phyloP scores from a whole-genome alignment of 129 eudicot species.

The Centaurea solstitialis region DNA sequence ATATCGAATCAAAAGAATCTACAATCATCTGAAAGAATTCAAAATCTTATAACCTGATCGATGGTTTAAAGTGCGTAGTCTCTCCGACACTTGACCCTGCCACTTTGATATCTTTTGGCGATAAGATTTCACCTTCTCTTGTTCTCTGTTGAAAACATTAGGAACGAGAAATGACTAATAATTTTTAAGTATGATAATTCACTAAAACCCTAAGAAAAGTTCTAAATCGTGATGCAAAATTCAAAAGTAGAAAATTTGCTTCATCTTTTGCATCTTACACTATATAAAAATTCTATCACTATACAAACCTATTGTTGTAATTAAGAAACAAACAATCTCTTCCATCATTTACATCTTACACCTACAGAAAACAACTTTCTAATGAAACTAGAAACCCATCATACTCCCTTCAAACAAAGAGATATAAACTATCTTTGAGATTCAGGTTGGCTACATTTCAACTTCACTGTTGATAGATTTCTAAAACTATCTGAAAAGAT shows the following conservation, averaged over 20 bases:
- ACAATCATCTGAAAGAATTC: not conserved
- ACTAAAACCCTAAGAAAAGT: not conserved
- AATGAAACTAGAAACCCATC: too few species aligned
- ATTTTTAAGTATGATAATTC: not conserved
- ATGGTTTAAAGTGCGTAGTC: slow-evolving; percentile 59
- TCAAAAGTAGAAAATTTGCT: not conserved
- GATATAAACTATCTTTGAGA: too few species aligned
- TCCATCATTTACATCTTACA: too few species aligned
- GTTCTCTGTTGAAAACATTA: slow-evolving; percentile 54
- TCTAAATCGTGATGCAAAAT: not conserved
- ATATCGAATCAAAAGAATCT: not conserved
- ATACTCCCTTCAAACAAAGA: too few species aligned
- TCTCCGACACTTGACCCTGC: slow-evolving; percentile 89
- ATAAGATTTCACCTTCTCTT: slow-evolving; percentile 84
- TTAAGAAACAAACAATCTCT: too few species aligned
- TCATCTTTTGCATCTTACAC: too few species aligned
- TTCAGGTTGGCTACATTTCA: too few species aligned
- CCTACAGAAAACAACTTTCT: too few species aligned
- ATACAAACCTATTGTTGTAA: too few species aligned
- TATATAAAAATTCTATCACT: too few species aligned
- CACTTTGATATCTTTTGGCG: slow-evolving; percentile 91
- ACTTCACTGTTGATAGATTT: too few species aligned
- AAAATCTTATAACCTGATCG: slow-evolving; percentile 61
- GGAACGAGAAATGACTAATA: not conserved
- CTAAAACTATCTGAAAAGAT: too few species aligned